phyloP scores from a whole-genome alignment of 345 rosid species.

The Isatis tinctoria region DNA sequence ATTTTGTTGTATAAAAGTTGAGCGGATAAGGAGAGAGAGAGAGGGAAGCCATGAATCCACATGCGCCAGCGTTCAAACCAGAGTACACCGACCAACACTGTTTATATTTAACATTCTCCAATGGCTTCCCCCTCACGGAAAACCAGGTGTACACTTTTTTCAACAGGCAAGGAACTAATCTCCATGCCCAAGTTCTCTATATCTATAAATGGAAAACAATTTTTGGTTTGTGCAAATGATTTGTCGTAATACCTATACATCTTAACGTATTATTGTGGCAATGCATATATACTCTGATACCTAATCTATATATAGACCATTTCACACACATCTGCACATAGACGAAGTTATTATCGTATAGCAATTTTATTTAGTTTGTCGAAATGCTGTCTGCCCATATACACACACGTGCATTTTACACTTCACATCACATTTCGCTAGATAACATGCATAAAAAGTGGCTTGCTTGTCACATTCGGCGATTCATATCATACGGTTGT shows the following conservation, averaged over 20 bases:
- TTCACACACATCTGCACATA: neutral
- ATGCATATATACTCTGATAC: neutral
- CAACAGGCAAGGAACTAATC: neutral
- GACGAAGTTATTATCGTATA: neutral
- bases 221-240: neutral
- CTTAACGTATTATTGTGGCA: neutral
- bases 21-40: neutral
- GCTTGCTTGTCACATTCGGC: neutral
- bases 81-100: neutral
- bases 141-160: neutral
- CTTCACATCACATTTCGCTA: neutral
- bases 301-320: too few species aligned
- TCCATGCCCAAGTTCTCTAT: neutral
- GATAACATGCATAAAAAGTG: neutral
- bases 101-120: conserved; percentile 1
- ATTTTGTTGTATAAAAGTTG: neutral
- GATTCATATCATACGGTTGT: neutral
- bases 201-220: neutral
- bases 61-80: neutral
- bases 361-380: neutral
- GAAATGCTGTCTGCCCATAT: neutral
- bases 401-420: neutral
- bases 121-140: conserved; percentile 11
- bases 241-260: neutral
- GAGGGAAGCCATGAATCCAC: neutral